Conservation (phyloP, 179 eudicot species). For the Pouteria campechiana region DNA sequence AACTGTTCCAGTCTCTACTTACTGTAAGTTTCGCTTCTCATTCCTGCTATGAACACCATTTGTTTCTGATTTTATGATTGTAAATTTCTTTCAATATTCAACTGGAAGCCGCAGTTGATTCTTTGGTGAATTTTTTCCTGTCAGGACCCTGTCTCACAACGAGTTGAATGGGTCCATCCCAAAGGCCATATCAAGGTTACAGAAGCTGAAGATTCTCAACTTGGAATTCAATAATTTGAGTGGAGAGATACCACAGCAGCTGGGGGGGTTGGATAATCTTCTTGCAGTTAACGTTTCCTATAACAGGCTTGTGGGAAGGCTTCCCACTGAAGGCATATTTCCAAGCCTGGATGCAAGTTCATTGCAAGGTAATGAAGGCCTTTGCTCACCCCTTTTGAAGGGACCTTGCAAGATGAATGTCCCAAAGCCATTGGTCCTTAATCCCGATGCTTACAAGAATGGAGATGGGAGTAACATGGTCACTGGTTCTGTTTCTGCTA, state of each 20-base stretch:
- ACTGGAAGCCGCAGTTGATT: too few species aligned
- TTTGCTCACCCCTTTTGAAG: constrained; percentile 80
- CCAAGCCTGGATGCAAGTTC: constrained; percentile 63
- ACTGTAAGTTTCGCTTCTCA: constrained; percentile 45
- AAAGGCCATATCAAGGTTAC: constrained; percentile 44
- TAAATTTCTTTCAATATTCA: background rate
- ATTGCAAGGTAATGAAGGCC: constrained; percentile 69
- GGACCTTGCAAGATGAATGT: constrained; percentile 83
- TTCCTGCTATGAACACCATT: too few species aligned
- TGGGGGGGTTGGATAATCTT: constrained; percentile 52
- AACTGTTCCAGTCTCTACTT: constrained; percentile 78
- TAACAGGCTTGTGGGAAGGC: constrained; percentile 72
- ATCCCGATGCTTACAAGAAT: constrained; percentile 42
- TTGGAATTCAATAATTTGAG: constrained; percentile 65
- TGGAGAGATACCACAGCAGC: constrained; percentile 87
- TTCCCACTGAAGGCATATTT: constrained; percentile 63
- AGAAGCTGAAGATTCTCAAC: constrained; percentile 65
- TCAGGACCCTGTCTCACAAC: constrained; percentile 89
- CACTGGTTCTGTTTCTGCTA: too few species aligned
- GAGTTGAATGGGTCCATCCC: constrained; percentile 65
- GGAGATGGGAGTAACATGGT: constrained; percentile 11
- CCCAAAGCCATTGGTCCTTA: constrained; percentile 86
- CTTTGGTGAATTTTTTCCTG: background rate
- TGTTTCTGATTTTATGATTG: background rate
- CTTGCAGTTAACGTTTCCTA: constrained; percentile 69